A percentile compares a stretch with the other conserved stretches of the same genome.
These are phyloP conservation scores for Kodamaea derodonti DNA, from an alignment of 1,139 yeast species.

Conservation along the genomic window DNA sequence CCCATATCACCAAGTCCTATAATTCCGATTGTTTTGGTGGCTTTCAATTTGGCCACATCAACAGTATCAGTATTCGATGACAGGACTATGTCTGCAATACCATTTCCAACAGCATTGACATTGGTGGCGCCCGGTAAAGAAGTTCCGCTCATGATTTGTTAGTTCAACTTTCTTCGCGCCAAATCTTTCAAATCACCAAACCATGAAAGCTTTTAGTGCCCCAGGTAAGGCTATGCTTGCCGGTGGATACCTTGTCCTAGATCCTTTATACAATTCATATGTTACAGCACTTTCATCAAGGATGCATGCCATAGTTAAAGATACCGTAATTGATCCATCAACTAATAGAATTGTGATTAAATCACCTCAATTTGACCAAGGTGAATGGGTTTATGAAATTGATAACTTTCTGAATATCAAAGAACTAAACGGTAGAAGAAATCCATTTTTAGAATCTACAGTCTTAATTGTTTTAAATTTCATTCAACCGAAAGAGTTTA, in stretches of 20 bases:
- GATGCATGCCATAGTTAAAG: conserved; percentile 68
- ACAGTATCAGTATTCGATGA: no score
- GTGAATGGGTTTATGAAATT: conserved; percentile 61
- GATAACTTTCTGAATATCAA: conserved; percentile 5
- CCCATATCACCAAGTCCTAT: conserved; percentile 99
- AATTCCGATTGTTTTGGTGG: conserved; percentile 66
- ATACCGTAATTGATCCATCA: background rate
- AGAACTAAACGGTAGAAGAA: conserved; percentile 32
- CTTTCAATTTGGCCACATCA: background rate
- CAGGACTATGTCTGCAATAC: no score
- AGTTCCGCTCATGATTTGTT: no score
- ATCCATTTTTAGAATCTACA: conserved; percentile 77
- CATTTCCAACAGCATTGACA: no score
- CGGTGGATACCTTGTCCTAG: conserved; percentile 90
- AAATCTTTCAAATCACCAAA: no score
- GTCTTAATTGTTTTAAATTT: conserved; percentile 55
- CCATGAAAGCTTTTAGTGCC: conserved; percentile 58
- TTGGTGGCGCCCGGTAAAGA: no score
- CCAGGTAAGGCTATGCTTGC: conserved; percentile 94
- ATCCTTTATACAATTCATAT: conserved; percentile 69
- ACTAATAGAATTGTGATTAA: conserved; percentile 34
- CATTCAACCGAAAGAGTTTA: conserved; percentile 28
- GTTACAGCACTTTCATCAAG: conserved; percentile 87
- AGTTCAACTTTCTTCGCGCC: no score
- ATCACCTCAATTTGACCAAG: conserved; percentile 80